Evolutionary conservation across 306 rosid species (phyloP).

Genomic region (Vicia sativa): DNA sequence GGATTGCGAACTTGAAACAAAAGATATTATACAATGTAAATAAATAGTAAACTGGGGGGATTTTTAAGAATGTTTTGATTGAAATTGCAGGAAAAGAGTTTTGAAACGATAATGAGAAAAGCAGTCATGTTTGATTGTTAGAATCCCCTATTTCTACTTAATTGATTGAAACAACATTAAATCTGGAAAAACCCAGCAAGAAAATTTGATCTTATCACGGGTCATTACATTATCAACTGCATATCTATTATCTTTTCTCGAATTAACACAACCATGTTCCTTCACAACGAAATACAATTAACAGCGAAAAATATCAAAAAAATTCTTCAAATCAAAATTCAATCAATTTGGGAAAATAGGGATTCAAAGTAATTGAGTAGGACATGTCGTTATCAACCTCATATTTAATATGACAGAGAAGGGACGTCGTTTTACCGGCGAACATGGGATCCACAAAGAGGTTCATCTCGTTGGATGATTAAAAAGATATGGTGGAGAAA

Average conservation of each 20-base stretch:
- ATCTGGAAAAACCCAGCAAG: constrained; percentile 80
- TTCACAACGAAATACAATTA: background rate
- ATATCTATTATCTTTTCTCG: constrained; percentile 76
- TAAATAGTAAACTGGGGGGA: too few relatives aligned
- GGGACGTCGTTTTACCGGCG: constrained; percentile 88
- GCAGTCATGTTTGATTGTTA: too few relatives aligned
- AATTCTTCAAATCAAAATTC: background rate
- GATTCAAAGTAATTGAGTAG: too few relatives aligned
- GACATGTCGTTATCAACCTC: constrained; percentile 66
- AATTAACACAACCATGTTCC: constrained; percentile 84
- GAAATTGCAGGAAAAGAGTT: too few relatives aligned
- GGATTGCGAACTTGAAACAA: too few relatives aligned
- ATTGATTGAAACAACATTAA: constrained; percentile 59
- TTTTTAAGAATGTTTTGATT: too few relatives aligned
- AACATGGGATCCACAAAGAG: constrained; percentile 93
- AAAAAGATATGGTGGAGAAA: background rate
- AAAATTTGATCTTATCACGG: constrained; percentile 73
- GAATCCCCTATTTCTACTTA: too few relatives aligned
- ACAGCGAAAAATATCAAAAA: too few relatives aligned
- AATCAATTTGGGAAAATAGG: background rate
- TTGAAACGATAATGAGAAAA: too few relatives aligned
- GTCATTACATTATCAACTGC: constrained; percentile 74
- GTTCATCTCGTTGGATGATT: constrained; percentile 64
- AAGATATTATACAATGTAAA: too few relatives aligned
- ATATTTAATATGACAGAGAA: constrained; percentile 76